Evolutionary conservation across 108 stramenopile genomes (phyloP).

Genomic region (Conticribra guillardii): DNA sequence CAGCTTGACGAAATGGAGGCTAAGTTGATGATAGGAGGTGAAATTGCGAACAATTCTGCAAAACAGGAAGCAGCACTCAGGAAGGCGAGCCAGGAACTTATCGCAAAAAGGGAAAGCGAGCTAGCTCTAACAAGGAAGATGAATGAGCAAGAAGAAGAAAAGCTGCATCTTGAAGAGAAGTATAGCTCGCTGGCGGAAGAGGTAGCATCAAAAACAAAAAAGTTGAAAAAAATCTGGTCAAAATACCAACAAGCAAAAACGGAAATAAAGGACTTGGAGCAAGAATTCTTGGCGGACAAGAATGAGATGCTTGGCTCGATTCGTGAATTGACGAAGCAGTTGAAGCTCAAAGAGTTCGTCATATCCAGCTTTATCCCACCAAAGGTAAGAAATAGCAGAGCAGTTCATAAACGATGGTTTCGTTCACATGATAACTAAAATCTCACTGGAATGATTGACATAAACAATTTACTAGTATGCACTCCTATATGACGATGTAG

Average conservation of each 20-base stretch:
- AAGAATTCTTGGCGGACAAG: conserved; percentile 85
- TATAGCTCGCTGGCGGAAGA: conserved; percentile 72
- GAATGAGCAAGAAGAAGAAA: conserved; percentile 66
- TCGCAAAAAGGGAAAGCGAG: conserved; percentile 68
- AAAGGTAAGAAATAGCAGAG: too few relatives aligned
- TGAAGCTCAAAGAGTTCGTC: conserved; percentile 90
- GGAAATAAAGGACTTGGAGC: conserved; percentile 74
- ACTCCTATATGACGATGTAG: conserved; percentile 55
- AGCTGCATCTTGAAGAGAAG: conserved; percentile 68
- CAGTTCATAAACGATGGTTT: too few relatives aligned
- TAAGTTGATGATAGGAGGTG: conserved; percentile 83
- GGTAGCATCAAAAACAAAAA: conserved; percentile 80
- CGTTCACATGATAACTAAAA: too few relatives aligned
- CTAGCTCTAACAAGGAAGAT: conserved; percentile 59
- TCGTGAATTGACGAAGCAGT: conserved; percentile 78
- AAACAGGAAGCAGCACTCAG: conserved; percentile 88
- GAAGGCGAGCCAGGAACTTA: conserved; percentile 79
- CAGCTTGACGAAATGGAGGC: conserved; percentile 87
- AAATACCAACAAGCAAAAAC: conserved; percentile 79
- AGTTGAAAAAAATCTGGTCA: conserved; percentile 81
- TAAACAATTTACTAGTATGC: conserved; percentile 30
- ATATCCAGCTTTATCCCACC: conserved; percentile 80
- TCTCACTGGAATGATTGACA: too few relatives aligned
- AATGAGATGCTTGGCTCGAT: conserved; percentile 85
- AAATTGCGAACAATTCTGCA: conserved; percentile 84